These are phyloP conservation scores for Pontederia paniculata DNA, from an alignment of 176 grass and related monocot genomes.

Conservation along the genomic window DNA sequence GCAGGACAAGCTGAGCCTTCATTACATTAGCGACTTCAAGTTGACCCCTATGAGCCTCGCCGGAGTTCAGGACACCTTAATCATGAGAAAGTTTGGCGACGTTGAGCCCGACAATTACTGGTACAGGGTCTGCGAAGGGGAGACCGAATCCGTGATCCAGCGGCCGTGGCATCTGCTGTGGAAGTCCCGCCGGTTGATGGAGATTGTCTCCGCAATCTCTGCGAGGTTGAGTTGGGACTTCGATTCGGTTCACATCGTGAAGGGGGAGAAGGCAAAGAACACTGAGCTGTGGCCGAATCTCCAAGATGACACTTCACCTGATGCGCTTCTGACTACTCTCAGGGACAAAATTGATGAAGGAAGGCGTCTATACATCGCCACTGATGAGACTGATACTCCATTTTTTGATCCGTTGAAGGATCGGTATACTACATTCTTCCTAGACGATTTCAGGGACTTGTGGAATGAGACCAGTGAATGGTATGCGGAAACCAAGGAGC, in stretches of 20 bases:
- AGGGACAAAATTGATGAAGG: constrained; percentile 14
- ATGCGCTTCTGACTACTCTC: constrained; percentile 9
- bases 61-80: constrained; percentile 9
- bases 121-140: constrained; percentile 18
- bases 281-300: constrained; percentile 17
- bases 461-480: constrained; percentile 18
- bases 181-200: constrained; percentile 17
- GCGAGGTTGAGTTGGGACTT: constrained; percentile 11
- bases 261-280: constrained; percentile 16
- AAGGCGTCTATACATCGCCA: constrained; percentile 6
- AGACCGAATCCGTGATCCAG: constrained; percentile 17
- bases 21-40: constrained; percentile 11
- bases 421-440: constrained; percentile 11
- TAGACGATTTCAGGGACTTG: constrained; percentile 13
- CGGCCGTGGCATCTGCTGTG: constrained; percentile 18
- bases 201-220: constrained; percentile 14
- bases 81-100: constrained; percentile 19
- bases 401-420: constrained; percentile 21
- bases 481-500: constrained; percentile 13
- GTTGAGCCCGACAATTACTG: constrained; percentile 20
- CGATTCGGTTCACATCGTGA: constrained; percentile 15
- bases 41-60: constrained; percentile 13
- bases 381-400: constrained; percentile 1
- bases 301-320: constrained; percentile 3
- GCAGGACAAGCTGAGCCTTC: constrained; percentile 3